Percentiles rank a stretch among this genome's conserved stretches.
Evolutionary conservation across 768 basidiomycete genomes (phyloP).

Genomic region (Paxillus involutus): DNA sequence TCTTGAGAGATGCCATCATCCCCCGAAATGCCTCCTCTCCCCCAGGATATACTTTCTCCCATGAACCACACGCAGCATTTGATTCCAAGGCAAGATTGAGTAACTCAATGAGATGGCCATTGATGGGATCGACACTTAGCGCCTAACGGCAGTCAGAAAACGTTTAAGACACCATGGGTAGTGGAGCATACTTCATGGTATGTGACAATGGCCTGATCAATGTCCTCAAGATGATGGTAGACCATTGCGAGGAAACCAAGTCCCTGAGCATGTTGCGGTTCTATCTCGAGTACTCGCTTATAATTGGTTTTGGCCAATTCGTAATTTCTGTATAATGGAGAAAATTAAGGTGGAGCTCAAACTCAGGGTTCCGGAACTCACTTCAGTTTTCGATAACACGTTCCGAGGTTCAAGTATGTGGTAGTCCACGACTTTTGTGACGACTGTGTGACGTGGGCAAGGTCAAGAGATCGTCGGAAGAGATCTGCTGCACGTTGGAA

Average conservation of each 20-base stretch:
- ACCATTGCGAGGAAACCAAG: conserved; percentile 91
- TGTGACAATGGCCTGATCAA: conserved; percentile 80
- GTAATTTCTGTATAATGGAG: conserved; percentile 36
- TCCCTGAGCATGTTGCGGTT: conserved; percentile 80
- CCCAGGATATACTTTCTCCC: conserved; percentile 35
- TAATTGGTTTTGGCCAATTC: conserved; percentile 76
- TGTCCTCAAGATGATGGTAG: conserved; percentile 68
- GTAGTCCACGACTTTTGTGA: conserved; percentile 85
- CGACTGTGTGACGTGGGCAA: conserved; percentile 82
- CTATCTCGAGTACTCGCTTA: conserved; percentile 78
- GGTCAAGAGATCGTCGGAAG: conserved; percentile 75
- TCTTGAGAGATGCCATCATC: conserved; percentile 34
- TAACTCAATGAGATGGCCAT: conserved; percentile 76
- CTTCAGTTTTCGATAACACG: conserved; percentile 81
- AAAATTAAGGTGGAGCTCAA: conserved; percentile 8
- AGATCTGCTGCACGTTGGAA: conserved; percentile 68
- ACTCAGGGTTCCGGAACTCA: conserved; percentile 33
- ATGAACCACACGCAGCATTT: conserved; percentile 30
- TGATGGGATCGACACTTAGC: conserved; percentile 79
- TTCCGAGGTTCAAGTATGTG: conserved; percentile 92
- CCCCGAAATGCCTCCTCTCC: conserved; percentile 32
- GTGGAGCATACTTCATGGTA: conserved; percentile 80
- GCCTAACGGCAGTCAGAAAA: conserved; percentile 43
- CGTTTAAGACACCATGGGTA: neutral
- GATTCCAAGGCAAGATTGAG: conserved; percentile 78